A percentile compares a stretch with the other conserved stretches of the same genome.
These are phyloP conservation scores for Ustilago nuda DNA, from an alignment of 1,284 basidiomycete species.

Conservation along the genomic window DNA sequence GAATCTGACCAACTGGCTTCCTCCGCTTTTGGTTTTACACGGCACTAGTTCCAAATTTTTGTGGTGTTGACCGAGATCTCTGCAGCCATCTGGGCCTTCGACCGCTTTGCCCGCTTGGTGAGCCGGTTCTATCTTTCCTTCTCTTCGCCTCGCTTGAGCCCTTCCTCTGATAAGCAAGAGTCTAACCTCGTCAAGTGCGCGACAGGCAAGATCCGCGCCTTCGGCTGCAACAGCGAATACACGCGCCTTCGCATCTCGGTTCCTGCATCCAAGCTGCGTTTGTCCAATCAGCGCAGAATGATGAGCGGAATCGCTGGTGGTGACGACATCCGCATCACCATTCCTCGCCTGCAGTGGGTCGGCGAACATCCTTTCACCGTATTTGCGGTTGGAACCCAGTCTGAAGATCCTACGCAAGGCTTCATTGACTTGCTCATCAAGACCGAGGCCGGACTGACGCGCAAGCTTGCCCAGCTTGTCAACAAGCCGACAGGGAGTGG, in stretches of 20 bases:
- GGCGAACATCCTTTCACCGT: slow-evolving; percentile 58
- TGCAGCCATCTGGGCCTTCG: slow-evolving; percentile 43
- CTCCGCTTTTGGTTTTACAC: neutral
- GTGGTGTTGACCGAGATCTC: slow-evolving; percentile 40
- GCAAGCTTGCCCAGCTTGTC: slow-evolving; percentile 19
- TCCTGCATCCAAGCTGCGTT: slow-evolving; percentile 27
- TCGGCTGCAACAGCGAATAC: slow-evolving; percentile 10
- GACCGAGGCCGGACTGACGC: slow-evolving; percentile 46
- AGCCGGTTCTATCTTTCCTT: slow-evolving; percentile 34
- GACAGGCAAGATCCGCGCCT: slow-evolving; percentile 15
- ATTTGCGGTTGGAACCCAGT: slow-evolving; percentile 15
- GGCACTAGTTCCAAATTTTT: slow-evolving; percentile 30
- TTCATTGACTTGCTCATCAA: slow-evolving; percentile 45
- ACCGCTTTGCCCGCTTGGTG: slow-evolving; percentile 38
- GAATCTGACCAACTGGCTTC: neutral
- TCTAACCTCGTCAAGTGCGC: slow-evolving; percentile 17
- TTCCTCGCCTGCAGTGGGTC: slow-evolving; percentile 48
- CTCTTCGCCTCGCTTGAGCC: slow-evolving; percentile 7
- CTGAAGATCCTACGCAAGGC: slow-evolving; percentile 16
- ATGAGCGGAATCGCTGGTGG: slow-evolving; percentile 33
- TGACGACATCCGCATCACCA: slow-evolving; percentile 45
- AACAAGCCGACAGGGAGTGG: neutral
- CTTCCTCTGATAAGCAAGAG: neutral
- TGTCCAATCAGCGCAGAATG: slow-evolving; percentile 10
- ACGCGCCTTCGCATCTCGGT: slow-evolving; percentile 37